Base-by-base conservation (phyloP, 495 filamentous ascomycete species). In the Aspergillus steynii region DNA sequence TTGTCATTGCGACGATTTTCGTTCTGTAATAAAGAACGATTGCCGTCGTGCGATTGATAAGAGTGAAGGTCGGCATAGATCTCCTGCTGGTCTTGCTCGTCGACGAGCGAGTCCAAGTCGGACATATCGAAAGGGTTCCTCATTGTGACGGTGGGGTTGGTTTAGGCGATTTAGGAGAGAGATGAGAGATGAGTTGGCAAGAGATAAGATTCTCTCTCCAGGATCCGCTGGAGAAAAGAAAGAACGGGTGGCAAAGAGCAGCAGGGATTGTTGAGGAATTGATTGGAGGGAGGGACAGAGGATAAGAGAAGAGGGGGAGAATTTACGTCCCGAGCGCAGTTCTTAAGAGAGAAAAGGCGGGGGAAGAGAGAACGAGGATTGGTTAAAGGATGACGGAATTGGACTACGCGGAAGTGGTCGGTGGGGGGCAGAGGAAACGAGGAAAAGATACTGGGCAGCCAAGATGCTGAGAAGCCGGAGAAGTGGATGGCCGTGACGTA, bases 11-110 rank as follows among this genome's bases (percentile, higher is more conserved):
- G 69, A 37, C 62, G 67, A 1, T 68, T 65, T 53, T 79, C 75
- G 37, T 79, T 66, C 58, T 79, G 76, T n/a, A 80, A 34, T 14
- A 80, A n/a, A 4, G 75, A 74, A 2, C 76, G 76, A n/a, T 75
- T 64, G 48, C 77, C 77, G 56, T 80, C 76, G 29, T 79, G 53
- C 31, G 68, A 68, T 51, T 73, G 65, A 15, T 69, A 63, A 32
- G 74, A 60, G 28, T 69, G 62, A 45, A 77, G 67, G 2, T 74
- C 67, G 34, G 66, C 58, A 2, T 70, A 26, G 15, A 53, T 50
- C 8, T 61, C 64, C 7, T 68, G 58, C 14, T 49, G 26, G 52
- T 79, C 65, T 1, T 73, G 66, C 49, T 72, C 71, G 2, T 75
- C 75, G 32, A 71, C 61, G 32, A 71, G 61, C 50, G 71, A 69